These are phyloP conservation scores for Collybia sordida DNA, from an alignment of 768 basidiomycete species.

Conservation along the genomic window DNA sequence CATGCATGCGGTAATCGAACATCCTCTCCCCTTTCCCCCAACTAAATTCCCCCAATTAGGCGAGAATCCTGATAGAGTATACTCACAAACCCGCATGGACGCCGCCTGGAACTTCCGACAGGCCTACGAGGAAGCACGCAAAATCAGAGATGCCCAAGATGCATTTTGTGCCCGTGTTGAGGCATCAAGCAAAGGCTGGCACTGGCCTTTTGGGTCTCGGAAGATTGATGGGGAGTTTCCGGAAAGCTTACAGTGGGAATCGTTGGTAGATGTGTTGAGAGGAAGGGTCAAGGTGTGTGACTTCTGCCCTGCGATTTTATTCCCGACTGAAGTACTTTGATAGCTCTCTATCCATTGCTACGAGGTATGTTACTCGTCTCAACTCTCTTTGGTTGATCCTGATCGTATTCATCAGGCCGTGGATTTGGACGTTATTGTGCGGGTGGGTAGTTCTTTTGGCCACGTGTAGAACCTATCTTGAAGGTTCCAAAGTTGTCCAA, in stretches of 20 bases:
- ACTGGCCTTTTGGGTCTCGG: constrained; percentile 1
- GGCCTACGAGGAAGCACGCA: constrained; percentile 68
- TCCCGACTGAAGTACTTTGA: not conserved
- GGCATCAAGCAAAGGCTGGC: constrained; percentile 14
- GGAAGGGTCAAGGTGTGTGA: constrained; percentile 67
- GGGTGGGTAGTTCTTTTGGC: constrained; percentile 37
- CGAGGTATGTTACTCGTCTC: constrained; percentile 24
- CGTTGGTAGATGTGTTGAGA: constrained; percentile 67
- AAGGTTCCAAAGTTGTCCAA: constrained; percentile 54
- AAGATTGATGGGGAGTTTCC: constrained; percentile 52
- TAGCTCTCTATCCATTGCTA: constrained; percentile 44
- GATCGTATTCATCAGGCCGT: constrained; percentile 41
- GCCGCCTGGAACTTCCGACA: constrained; percentile 66
- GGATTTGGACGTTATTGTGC: constrained; percentile 65
- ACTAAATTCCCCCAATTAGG: constrained; percentile 25
- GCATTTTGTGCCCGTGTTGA: constrained; percentile 56
- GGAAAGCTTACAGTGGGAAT: constrained; percentile 67
- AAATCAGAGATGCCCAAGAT: constrained; percentile 69
- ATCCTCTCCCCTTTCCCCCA: constrained; percentile 8
- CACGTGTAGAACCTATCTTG: not conserved
- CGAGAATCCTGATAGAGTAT: constrained; percentile 55
- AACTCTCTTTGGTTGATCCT: not conserved
- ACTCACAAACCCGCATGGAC: constrained; percentile 58
- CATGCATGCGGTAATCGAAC: constrained; percentile 59
- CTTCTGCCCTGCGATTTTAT: not conserved